phyloP scores from a whole-genome alignment of 2,329 filamentous ascomycete species.

The Domatiomyces catenatus region DNA sequence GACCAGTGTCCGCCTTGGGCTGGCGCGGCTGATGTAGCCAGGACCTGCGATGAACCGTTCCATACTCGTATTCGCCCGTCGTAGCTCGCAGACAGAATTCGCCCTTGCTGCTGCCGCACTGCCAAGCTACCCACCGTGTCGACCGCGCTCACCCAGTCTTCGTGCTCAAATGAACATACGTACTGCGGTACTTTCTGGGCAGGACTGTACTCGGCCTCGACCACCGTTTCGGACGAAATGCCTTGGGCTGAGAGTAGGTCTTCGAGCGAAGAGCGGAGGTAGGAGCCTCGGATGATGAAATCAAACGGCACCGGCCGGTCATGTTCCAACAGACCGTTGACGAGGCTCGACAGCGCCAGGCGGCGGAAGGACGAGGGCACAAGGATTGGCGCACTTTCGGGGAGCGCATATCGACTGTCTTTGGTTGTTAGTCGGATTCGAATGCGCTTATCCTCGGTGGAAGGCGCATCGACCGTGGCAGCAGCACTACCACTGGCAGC shows the following conservation, averaged over 20 bases:
- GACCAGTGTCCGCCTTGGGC: slow-evolving; percentile 58
- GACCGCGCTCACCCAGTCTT: slow-evolving; percentile 87
- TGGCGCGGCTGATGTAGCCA: slow-evolving; percentile 57
- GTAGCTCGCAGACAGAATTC: slow-evolving; percentile 83
- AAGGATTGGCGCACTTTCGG: slow-evolving; percentile 40
- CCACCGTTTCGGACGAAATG: slow-evolving; percentile 71
- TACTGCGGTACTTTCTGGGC: slow-evolving; percentile 79
- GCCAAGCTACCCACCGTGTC: slow-evolving; percentile 55
- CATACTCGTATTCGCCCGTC: slow-evolving; percentile 80
- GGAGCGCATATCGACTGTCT: slow-evolving; percentile 38
- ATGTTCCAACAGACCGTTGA: slow-evolving; percentile 44
- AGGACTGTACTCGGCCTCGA: slow-evolving; percentile 84
- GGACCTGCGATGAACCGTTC: slow-evolving; percentile 72
- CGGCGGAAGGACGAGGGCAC: slow-evolving; percentile 41
- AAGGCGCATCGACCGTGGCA: background rate
- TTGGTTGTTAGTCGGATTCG: slow-evolving; percentile 39
- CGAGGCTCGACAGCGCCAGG: slow-evolving; percentile 46
- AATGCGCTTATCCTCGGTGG: slow-evolving; percentile 28
- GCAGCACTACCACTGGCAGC: background rate
- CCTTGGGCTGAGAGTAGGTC: slow-evolving; percentile 78
- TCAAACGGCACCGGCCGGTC: slow-evolving; percentile 50
- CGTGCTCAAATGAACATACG: slow-evolving; percentile 85
- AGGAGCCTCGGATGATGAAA: slow-evolving; percentile 88
- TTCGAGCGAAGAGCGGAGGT: slow-evolving; percentile 75
- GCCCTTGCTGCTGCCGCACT: slow-evolving; percentile 40